Base-by-base conservation (phyloP, 768 basidiomycete species). In the Rhizopogon vinicolor region DNA sequence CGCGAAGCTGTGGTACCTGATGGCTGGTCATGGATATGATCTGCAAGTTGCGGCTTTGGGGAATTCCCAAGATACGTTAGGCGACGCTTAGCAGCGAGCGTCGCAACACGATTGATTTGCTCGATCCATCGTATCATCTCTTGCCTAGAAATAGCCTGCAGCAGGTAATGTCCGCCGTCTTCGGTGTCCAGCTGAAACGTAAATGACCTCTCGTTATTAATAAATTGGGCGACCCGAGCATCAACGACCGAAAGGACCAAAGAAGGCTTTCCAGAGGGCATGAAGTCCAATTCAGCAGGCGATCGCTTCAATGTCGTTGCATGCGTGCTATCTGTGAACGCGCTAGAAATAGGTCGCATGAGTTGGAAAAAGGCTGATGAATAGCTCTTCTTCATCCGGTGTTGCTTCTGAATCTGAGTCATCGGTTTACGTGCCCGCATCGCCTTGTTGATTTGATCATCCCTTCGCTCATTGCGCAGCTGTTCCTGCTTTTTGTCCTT, bases 311-410 rank as follows among this genome's bases (percentile, higher is more conserved):
- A 46, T 8, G 59, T 52, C 52, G 70, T 51, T 3, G 68, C 65
- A n/a, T 74, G 63, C 28, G 78, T 75, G 48, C 88, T 85, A 44
- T 85, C 81, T 18, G 84, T 84, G 64, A 93, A 93, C 2, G 91
- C 91, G 57, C 84, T 91, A 14, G 91, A 93, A 51, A 92, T 85
- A 2, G 91, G 91, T n/a, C 91, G 81, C 86, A 92, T 92, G 72
- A 92, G 78, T 62, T 84, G 87, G 72, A 92, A 79, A 69, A 93
- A 87, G 5, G 88, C 86, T 0, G 85, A 76, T 18, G 81, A 91
- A 77, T 91, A 87, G 74, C 89, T 91, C 72, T 91, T 89, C 79
- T 92, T 92, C 70, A 86, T 84, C n/a, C 89, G 79, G 58, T 90
- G 88, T 54, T 87, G 86, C 69, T 91, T 89, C 64, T 82, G 82